Base-by-base conservation (phyloP, 768 basidiomycete genomes). In the Panaeolus papilionaceus region DNA sequence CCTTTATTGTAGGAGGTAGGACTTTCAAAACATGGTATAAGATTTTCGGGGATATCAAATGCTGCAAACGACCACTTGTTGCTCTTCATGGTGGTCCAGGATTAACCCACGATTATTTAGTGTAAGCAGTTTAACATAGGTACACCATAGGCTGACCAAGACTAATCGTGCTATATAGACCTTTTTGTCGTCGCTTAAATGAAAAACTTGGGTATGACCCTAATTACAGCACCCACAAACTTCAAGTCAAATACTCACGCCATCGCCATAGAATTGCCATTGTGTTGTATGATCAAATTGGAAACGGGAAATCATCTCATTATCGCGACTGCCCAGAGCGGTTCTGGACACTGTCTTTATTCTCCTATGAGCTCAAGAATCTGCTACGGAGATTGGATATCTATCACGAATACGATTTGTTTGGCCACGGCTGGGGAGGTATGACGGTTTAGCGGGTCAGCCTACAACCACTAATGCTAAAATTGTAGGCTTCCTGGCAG, bases 271-370 rank as follows among this genome's bases (percentile, higher is more conserved):
- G 73, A 4, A 66, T 69, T n/a, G 83, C 85, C 20, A 78, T 87
- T 63, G 71, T 88, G 39, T 76, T 85, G 63, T 87, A 86, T 72
- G 84, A 86, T 70, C 87, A 87, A 69, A 66, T 88, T 37, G 86
- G 86, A 6, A 79, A 77, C 70, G 85, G 85, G 12, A 69, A 70
- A 18, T 87, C 86, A 23, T 82, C 85, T 12, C 85, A 85, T 68
- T 78, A 85, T 28, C 79, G 71, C 8, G 81, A 86, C 71, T 84
- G 66, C 75, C 72, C 3, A 77, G 74, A 20, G 78, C 33, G 80
- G 33, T 87, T 88, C 73, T 86, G 85, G 84, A 82, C 78, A 9
- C 63, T 70, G 12, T 71, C 81, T 51, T 77, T 88, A 10, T 86
- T 86, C 76, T 74, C 84, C 69, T 77, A 81, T 64, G 82, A 88